Evolutionary conservation across 768 basidiomycete species (phyloP), one percentile per base, ranked within the genome.

Genomic region (Kockovaella imperatae): DNA sequence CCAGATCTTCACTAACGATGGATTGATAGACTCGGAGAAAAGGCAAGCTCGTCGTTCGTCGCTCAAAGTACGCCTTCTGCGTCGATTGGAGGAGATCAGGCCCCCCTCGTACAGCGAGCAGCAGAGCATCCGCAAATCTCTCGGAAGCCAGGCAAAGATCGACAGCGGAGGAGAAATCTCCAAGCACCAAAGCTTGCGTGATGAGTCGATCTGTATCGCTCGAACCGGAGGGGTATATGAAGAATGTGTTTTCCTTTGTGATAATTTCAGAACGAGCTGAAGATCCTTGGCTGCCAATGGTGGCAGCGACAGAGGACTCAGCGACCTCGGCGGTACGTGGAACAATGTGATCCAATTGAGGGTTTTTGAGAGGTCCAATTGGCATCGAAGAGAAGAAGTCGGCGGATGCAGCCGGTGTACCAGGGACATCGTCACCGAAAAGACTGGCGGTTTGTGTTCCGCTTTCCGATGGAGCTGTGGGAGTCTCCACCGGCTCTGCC

Each of bases 21-120:
- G 84, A 86, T 67, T 96, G 88, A 79, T 91, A 87, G 10, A 99
- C 78, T 31, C 95, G 85, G 20, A 97, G 80, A 71, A 93, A 96
- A 0, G 91, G 87, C 3, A 84, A 73, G 1, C 79, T 73, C 7
- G 80, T 77, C 0, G 87, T 86, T 44, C 82, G 79, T 25, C 80
- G 79, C 62, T 86, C 86, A 62, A 97, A 97, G 73, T 97, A 97
- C 0, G 87, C 83, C 68, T 86, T 86, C 64, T 96, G 90, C 0
- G 90, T 93, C 45, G 80, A 81, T 30, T 82, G 79, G 29, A 99
- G 75, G 15, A 97, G 81, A 25, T 87, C 88, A 0, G 83, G 78
- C 0, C 90, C 89, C 15, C 91, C 93, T 53, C 85, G 83, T 15
- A 86, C 89, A 25, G 95, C 88, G 11, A 97, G 80, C 11, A 99